These are phyloP conservation scores for Helminthosporium solani DNA, from an alignment of 2,329 filamentous ascomycete genomes.

Conservation along the genomic window DNA sequence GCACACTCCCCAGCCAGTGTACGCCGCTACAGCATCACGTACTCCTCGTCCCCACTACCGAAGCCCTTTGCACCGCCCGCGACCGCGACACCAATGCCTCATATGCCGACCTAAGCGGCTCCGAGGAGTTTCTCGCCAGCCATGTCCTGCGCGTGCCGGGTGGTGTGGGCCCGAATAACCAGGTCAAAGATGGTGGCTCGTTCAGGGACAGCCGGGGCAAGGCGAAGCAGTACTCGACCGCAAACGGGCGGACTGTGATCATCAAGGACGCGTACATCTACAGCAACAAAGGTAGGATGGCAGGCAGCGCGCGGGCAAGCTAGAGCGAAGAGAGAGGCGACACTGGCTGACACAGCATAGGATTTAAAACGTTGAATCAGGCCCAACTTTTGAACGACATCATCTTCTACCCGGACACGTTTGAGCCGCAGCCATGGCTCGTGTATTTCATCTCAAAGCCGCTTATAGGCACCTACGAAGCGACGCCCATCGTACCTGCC, in stretches of 20 bases:
- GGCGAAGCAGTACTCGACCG: constrained; percentile 88
- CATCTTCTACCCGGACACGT: constrained; percentile 85
- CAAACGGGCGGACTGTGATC: constrained; percentile 90
- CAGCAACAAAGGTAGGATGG: constrained; percentile 80
- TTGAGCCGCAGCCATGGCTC: constrained; percentile 90
- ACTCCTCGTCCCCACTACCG: constrained; percentile 89
- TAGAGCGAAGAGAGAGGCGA: background rate
- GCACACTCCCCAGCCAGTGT: constrained; percentile 88
- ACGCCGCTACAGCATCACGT: constrained; percentile 85
- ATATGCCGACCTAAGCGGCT: constrained; percentile 77
- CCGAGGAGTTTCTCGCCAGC: constrained; percentile 93
- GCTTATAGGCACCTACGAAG: constrained; percentile 79
- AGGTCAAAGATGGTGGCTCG: constrained; percentile 53
- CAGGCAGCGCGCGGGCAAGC: background rate
- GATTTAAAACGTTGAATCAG: constrained; percentile 89
- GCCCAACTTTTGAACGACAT: constrained; percentile 81
- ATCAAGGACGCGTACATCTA: constrained; percentile 92
- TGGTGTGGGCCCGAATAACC: constrained; percentile 47
- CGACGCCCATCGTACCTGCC: constrained; percentile 70
- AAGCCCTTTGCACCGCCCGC: constrained; percentile 82
- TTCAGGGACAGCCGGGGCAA: constrained; percentile 87
- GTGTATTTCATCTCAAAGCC: constrained; percentile 94
- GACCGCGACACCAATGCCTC: constrained; percentile 80
- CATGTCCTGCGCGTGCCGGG: constrained; percentile 87
- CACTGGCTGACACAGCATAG: constrained; percentile 52